These are phyloP conservation scores for Stephania yunnanensis DNA, from an alignment of 164 flowering plant genomes.

Conservation along the genomic window DNA sequence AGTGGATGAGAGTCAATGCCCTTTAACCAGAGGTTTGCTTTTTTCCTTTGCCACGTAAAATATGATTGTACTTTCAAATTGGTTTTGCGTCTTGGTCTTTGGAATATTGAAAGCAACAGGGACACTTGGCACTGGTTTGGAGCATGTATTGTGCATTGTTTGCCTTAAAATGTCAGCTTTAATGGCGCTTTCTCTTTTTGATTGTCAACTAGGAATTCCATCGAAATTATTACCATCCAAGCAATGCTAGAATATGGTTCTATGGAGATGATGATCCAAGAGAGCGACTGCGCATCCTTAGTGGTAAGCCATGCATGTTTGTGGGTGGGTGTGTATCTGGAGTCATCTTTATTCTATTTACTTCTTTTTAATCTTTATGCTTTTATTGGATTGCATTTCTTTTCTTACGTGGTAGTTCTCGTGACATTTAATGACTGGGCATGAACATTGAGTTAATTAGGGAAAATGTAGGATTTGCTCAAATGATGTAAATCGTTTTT, in stretches of 20 bases:
- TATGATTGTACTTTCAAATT: background rate
- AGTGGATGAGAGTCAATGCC: no score
- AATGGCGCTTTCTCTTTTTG: constrained; percentile 7
- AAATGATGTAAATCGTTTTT: background rate
- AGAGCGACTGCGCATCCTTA: constrained; percentile 80
- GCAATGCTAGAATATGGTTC: constrained; percentile 98
- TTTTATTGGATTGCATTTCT: background rate
- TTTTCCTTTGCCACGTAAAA: no score
- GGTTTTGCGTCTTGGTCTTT: background rate
- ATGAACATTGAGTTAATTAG: background rate
- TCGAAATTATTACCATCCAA: constrained; percentile 85
- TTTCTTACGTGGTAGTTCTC: background rate
- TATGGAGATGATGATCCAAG: constrained; percentile 95
- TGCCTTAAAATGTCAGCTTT: constrained; percentile 1
- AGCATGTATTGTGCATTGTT: background rate
- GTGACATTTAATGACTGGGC: background rate
- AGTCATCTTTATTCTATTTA: no score
- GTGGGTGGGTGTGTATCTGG: no score
- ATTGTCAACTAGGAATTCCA: constrained; percentile 69
- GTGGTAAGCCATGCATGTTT: constrained; percentile 44
- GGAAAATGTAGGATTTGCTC: background rate
- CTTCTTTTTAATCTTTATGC: background rate
- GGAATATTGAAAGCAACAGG: background rate
- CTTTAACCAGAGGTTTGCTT: no score
- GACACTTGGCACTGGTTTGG: background rate